Evolutionary conservation across 1,284 basidiomycete genomes (phyloP).

Genomic region (Rhodotorula mucilaginosa): DNA sequence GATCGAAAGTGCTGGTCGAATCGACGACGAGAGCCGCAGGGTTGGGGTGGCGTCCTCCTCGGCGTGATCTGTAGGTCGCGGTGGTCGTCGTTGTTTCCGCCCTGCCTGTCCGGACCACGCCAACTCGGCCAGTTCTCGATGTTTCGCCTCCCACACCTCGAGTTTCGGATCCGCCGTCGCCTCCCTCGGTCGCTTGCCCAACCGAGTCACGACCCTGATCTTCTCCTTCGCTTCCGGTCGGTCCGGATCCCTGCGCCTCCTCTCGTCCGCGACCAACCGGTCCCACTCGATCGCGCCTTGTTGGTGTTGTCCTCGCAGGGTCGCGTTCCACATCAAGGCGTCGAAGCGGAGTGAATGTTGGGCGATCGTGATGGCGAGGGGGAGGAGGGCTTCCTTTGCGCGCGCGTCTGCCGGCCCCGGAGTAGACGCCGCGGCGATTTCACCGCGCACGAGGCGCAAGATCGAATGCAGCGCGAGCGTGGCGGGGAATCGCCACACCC

Average conservation of each 20-base stretch:
- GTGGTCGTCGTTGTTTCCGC: not conserved
- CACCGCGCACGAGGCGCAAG: slow-evolving; percentile 10
- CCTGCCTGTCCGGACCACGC: not conserved
- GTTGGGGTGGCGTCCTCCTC: not conserved
- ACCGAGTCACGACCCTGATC: not conserved
- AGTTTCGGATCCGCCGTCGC: not conserved
- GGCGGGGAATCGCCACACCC: slow-evolving; percentile 36
- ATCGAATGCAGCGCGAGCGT: slow-evolving; percentile 30
- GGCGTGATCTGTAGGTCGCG: not conserved
- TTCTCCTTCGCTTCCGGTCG: not conserved
- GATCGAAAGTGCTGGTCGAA: slow-evolving; percentile 27
- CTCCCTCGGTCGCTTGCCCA: slow-evolving; percentile 7
- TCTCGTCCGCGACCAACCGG: slow-evolving; percentile 5
- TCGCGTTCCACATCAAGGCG: slow-evolving; percentile 24
- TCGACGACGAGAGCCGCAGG: not conserved
- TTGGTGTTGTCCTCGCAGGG: slow-evolving; percentile 2
- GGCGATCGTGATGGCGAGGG: slow-evolving; percentile 26
- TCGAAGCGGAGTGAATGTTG: slow-evolving; percentile 33
- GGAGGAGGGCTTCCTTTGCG: slow-evolving; percentile 9
- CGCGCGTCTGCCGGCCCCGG: no score
- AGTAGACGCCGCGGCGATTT: no score
- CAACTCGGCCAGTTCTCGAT: not conserved
- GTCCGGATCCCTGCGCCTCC: not conserved
- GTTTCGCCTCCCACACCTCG: not conserved
- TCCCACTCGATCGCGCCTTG: slow-evolving; percentile 13